These are phyloP conservation scores for Cocos nucifera DNA, from an alignment of 176 grass and related monocot species.

Conservation along the genomic window DNA sequence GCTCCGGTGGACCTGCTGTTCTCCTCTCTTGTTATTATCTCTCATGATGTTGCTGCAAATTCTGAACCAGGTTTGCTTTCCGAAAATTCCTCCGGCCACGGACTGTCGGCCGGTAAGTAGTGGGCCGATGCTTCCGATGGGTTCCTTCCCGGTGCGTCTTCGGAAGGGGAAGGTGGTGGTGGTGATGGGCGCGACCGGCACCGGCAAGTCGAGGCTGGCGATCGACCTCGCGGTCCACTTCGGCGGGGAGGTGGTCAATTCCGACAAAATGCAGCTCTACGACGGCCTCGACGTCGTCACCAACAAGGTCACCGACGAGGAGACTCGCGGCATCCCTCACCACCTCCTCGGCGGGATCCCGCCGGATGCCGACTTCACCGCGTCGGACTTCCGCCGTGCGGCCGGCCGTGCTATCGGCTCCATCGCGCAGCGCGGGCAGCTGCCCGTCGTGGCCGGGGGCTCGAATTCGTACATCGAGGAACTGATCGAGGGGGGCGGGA, in stretches of 20 bases:
- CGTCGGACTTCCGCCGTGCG: slow-evolving; percentile 26
- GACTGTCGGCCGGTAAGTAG: slow-evolving; percentile 7
- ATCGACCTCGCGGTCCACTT: slow-evolving; percentile 30
- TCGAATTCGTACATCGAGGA: slow-evolving; percentile 42
- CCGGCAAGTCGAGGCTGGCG: slow-evolving; percentile 41
- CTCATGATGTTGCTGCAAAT: too few species aligned
- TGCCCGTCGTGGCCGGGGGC: slow-evolving; percentile 34
- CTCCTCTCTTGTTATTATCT: too few species aligned
- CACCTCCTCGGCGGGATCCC: slow-evolving; percentile 27
- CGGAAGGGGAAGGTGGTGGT: slow-evolving; percentile 34
- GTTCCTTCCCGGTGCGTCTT: neutral
- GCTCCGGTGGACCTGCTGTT: too few species aligned
- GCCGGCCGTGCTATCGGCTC: slow-evolving; percentile 8
- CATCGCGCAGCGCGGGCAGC: slow-evolving; percentile 11
- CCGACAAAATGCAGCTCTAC: slow-evolving; percentile 47
- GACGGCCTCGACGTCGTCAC: slow-evolving; percentile 32
- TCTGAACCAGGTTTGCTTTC: too few species aligned
- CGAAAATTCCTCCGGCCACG: too few species aligned
- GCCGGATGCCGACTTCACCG: slow-evolving; percentile 30
- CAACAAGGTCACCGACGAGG: slow-evolving; percentile 41
- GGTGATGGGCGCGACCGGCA: slow-evolving; percentile 41
- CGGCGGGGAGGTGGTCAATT: slow-evolving; percentile 49
- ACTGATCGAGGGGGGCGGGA: slow-evolving; percentile 29
- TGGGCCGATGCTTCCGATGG: neutral
- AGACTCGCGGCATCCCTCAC: slow-evolving; percentile 33